phyloP scores from a whole-genome alignment of 768 basidiomycete species.

The Boletellus ananiceps region DNA sequence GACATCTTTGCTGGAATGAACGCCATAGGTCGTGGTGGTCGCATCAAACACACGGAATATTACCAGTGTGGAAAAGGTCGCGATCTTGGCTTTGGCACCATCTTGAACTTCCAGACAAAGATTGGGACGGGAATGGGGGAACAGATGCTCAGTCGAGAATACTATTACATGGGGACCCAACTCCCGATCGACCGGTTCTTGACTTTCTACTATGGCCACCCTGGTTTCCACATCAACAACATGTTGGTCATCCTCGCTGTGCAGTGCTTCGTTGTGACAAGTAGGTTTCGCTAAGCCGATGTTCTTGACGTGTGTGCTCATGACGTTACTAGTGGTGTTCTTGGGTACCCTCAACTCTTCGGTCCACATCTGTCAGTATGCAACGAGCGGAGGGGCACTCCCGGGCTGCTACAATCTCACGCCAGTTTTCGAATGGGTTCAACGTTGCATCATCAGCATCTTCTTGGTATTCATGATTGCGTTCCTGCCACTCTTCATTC shows the following conservation, averaged over 20 bases:
- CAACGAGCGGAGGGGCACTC: constrained; percentile 62
- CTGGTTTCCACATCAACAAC: constrained; percentile 99
- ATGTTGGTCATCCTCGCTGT: constrained; percentile 97
- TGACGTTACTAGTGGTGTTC: constrained; percentile 69
- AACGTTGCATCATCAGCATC: constrained; percentile 94
- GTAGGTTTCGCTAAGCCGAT: constrained; percentile 42
- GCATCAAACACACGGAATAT: constrained; percentile 99
- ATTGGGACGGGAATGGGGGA: constrained; percentile 99
- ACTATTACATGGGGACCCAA: constrained; percentile 98
- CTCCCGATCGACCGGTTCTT: constrained; percentile 97
- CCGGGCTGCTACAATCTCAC: constrained; percentile 93
- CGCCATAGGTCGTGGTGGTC: constrained; percentile 91
- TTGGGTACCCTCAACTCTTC: constrained; percentile 87
- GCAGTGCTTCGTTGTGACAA: constrained; percentile 89
- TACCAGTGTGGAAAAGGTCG: constrained; percentile 99
- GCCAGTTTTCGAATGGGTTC: constrained; percentile 94
- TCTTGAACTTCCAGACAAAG: constrained; percentile 99
- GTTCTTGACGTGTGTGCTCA: constrained; percentile 13
- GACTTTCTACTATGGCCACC: constrained; percentile 99
- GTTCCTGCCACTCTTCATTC: constrained; percentile 90
- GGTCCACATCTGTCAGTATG: constrained; percentile 77
- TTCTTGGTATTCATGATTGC: constrained; percentile 98
- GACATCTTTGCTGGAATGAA: constrained; percentile 99
- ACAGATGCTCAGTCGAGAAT: constrained; percentile 98
- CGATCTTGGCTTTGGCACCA: constrained; percentile 98